Base-by-base conservation (phyloP, 257 asterid species). In the Solanum gracilifrons region DNA sequence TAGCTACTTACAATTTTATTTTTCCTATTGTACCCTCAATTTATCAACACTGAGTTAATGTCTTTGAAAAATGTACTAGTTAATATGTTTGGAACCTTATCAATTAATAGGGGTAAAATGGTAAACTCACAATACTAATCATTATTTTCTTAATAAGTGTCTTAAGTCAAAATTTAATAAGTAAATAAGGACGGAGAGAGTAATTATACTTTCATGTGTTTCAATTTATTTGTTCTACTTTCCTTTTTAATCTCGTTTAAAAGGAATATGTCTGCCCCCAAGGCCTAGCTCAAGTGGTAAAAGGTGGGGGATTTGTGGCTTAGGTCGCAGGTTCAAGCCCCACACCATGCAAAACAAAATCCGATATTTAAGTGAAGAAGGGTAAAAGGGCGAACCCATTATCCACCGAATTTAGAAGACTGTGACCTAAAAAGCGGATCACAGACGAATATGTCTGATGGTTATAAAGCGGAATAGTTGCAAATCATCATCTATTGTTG, bases 351-450 rank as follows among this genome's bases (percentile, higher is more conserved):
- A 16, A 18, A 6, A 1, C 62, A 51, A 51, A 51, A 23, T 7
- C 1, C 23, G 8, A 1, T 51, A 51, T 2, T 5, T 51, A 51
- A 16, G 62, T 2, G 0, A 0, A 51, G 0, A 51, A 51, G n/a
- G 23, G 0, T 51, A 51, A 18, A 51, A 16, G 0, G 3, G 0
- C 1, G 3, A 0, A 18, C 0, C 23, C 23, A 51, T 16, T 51
- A 51, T 51, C 23, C 8, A 16, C 62, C 9, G 0, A 51, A 3
- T 51, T 1, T 16, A 51, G 0, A 51, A 16, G 0, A 2, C 18
- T 51, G 0, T 16, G 62, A 51, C 20, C 23, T 20, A 51, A 51
- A 51, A 6, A 7, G 8, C 4, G 3, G 1, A 2, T 51, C n/a
- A 51, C 62, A 6, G 21, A 51, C 1, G 3, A 2, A 46, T 3